phyloP scores from a whole-genome alignment of 805 yeast species.

The Kockiozyma suomiensis region DNA sequence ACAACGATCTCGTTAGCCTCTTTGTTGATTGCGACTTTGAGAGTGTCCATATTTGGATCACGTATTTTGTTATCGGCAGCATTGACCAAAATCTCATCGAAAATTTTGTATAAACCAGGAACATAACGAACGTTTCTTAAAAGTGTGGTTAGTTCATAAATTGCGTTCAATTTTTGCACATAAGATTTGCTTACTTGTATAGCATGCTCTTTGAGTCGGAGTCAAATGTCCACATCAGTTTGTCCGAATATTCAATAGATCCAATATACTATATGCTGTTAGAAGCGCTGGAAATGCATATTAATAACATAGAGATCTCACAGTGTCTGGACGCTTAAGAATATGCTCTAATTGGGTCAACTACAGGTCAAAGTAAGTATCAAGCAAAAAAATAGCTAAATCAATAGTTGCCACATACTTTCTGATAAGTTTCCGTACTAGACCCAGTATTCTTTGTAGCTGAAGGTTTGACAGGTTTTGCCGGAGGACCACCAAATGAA shows the following conservation, averaged over 20 bases:
- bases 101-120: conserved; percentile 94
- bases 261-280: conserved; percentile 64
- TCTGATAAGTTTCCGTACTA: conserved; percentile 80
- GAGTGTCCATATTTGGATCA: conserved; percentile 84
- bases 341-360: conserved; percentile 95
- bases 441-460: conserved; percentile 32
- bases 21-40: conserved; percentile 78
- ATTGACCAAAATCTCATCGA: conserved; percentile 94
- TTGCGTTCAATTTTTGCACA: too few relatives aligned
- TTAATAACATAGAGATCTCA: neutral
- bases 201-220: conserved; percentile 63
- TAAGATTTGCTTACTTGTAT: conserved; percentile 33
- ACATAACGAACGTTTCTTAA: conserved; percentile 72
- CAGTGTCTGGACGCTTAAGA: conserved; percentile 92
- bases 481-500: conserved; percentile 19
- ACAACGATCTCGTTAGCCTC: conserved; percentile 76
- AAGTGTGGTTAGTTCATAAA: neutral
- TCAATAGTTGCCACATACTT: conserved; percentile 36
- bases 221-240: conserved; percentile 85
- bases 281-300: neutral
- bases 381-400: neutral
- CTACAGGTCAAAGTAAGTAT: conserved; percentile 21
- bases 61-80: conserved; percentile 98
- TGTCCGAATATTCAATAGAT: conserved; percentile 78
- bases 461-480: conserved; percentile 8